Conservation (phyloP, 225 moss, liverwort and hornwort species). For the Thuidium tamariscinum region DNA sequence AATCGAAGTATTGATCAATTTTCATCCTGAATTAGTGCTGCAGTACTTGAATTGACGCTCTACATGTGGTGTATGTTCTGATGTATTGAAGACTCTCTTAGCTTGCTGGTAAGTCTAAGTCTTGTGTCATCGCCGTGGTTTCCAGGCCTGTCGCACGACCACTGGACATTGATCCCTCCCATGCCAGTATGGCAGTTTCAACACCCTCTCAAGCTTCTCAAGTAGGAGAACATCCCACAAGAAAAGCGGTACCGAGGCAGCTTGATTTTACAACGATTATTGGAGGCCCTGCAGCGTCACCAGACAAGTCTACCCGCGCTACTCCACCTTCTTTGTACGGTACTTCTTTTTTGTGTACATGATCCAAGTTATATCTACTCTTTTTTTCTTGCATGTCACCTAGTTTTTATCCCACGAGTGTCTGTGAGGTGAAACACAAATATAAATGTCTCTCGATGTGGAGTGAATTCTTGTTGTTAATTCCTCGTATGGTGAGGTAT, state of each 20-base stretch:
- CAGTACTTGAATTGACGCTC: not conserved
- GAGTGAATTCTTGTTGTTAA: not conserved
- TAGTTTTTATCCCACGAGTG: not conserved
- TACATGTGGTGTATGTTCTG: not conserved
- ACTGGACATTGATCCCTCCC: conserved; percentile 1
- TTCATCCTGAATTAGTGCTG: not conserved
- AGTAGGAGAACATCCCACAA: conserved; percentile 13
- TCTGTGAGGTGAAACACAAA: not conserved
- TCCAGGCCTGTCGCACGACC: not conserved
- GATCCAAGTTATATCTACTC: not conserved
- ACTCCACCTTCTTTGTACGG: conserved; percentile 36
- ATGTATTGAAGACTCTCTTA: not conserved
- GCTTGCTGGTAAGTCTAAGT: not conserved
- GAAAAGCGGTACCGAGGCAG: conserved; percentile 34
- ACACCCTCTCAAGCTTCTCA: conserved; percentile 13
- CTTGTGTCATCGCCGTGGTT: not conserved
- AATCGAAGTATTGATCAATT: not conserved
- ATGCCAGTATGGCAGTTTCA: not conserved
- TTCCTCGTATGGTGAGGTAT: not conserved
- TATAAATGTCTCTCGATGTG: not conserved
- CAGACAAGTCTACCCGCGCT: conserved; percentile 22
- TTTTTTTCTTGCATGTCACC: not conserved
- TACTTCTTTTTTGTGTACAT: not conserved
- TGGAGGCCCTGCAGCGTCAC: conserved; percentile 28
- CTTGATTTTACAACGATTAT: conserved; percentile 47